Base-by-base conservation (phyloP, 164 flowering plant genomes). In the Dillenia suffruticosa region DNA sequence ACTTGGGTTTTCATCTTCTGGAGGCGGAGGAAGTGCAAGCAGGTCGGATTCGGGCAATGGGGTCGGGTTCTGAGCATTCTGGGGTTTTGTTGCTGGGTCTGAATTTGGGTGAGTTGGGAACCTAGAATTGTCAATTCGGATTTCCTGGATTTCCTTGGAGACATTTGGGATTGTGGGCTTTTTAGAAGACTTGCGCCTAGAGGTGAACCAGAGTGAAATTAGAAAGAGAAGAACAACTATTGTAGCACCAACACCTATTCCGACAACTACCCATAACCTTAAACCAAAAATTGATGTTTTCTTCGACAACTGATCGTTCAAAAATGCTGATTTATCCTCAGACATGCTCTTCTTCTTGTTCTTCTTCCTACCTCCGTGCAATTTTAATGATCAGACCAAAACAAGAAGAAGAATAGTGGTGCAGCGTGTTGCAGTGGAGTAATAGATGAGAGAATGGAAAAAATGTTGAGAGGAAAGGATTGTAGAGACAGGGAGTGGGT, bases 231-330 rank as follows among this genome's bases (percentile, higher is more conserved):
- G 58, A 10, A 89, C 65, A 56, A 89, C 96, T 53, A 89, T 81
- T 16, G 79, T 72, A 8, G 91, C 88, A 26, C 90, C 96, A 0
- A 89, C 78, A 57, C 83, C 82, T 22, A 89, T 74, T 8, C 93
- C 92, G 11, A 89, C 64, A 24, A 89, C 85, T 0, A 87, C 90
- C 90, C 90, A 89, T 45, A 89, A 67, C 10, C 77, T 71, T 6
- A 89, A 75, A 7, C 92, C 92, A 52, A 89, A 87, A 44, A 89
- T 84, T 57, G 87, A 82, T 54, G 96, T 89, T 7, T 60, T 74
- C 62, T 77, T 79, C 1, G 90, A 87, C 59, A 89, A 83, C 74
- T 82, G 76, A 53, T 83, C 79, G 68, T 84, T 85, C 52, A 85
- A 68, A 63, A 82, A 84, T 32, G 77, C 67, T 6, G 68, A 55